Evolutionary conservation across 1,284 basidiomycete species (phyloP).

Genomic region (Microbotryum intermedium): DNA sequence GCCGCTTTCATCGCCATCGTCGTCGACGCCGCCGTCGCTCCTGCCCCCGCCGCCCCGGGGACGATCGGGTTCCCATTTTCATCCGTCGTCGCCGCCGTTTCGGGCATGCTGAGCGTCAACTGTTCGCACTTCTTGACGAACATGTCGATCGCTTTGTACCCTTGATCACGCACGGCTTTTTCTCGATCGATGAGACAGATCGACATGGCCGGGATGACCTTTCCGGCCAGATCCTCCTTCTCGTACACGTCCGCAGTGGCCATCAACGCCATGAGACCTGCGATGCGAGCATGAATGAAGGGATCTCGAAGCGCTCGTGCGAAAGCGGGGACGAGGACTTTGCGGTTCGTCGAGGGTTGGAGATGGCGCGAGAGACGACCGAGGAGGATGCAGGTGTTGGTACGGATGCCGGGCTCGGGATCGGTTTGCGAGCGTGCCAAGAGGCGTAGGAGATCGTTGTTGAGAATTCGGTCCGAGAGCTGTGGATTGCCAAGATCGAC

Average conservation of each 20-base stretch:
- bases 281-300: slow-evolving; percentile 88
- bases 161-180: slow-evolving; percentile 74
- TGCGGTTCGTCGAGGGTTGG: slow-evolving; percentile 79
- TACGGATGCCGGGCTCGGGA: slow-evolving; percentile 85
- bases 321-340: slow-evolving; percentile 93
- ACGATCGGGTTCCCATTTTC: slow-evolving; percentile 36
- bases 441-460: slow-evolving; percentile 89
- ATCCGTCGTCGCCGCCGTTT: slow-evolving; percentile 48
- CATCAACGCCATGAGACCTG: slow-evolving; percentile 92
- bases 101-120: slow-evolving; percentile 70
- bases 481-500: slow-evolving; percentile 35
- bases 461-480: slow-evolving; percentile 84
- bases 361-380: slow-evolving; percentile 80
- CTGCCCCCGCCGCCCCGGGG: slow-evolving; percentile 6
- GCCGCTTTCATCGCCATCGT: slow-evolving; percentile 15
- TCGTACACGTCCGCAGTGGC: slow-evolving; percentile 88
- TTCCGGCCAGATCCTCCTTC: slow-evolving; percentile 74
- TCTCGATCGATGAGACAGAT: slow-evolving; percentile 78
- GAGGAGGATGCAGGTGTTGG: slow-evolving; percentile 94
- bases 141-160: slow-evolving; percentile 79
- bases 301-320: slow-evolving; percentile 79
- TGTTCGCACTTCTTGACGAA: slow-evolving; percentile 76
- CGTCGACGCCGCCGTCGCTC: neutral
- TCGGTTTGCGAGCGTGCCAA: slow-evolving; percentile 91
- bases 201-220: slow-evolving; percentile 76